Evolutionary conservation across 345 rosid species (phyloP).

Genomic region (Rhodomyrtus tomentosa): DNA sequence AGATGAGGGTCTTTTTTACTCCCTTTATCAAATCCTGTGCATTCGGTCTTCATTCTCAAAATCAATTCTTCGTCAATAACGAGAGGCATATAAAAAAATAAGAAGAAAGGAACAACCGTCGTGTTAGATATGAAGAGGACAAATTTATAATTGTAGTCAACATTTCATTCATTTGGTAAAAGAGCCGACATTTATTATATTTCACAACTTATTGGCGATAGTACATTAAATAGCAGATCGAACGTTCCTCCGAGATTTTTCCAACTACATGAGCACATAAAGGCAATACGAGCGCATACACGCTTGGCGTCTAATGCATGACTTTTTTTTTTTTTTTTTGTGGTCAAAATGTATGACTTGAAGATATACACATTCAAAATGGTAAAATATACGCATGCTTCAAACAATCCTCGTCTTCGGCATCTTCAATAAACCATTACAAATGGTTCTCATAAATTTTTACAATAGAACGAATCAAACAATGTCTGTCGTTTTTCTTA

Average conservation of each 20-base stretch:
- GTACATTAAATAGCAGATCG: neutral
- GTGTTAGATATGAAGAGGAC: neutral
- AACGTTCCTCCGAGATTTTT: neutral
- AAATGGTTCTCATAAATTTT: neutral
- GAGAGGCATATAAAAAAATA: neutral
- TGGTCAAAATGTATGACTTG: neutral
- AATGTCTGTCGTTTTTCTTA: neutral
- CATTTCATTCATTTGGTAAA: no score
- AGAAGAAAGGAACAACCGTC: neutral
- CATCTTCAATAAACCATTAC: neutral
- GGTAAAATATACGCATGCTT: neutral
- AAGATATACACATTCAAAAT: neutral
- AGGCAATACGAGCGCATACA: neutral
- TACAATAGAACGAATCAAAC: neutral
- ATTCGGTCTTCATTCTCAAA: neutral
- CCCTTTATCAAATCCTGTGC: neutral
- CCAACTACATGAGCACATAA: neutral
- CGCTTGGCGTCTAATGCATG: neutral
- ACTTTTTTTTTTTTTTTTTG: no score
- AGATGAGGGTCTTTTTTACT: neutral
- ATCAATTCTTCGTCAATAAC: neutral
- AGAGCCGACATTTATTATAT: neutral
- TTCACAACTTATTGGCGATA: neutral
- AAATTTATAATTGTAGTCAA: neutral
- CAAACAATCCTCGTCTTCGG: neutral